Evolutionary conservation across 495 filamentous ascomycete species (phyloP), one percentile per base, ranked within the genome.

Genomic region (Lophiostoma macrostomum): DNA sequence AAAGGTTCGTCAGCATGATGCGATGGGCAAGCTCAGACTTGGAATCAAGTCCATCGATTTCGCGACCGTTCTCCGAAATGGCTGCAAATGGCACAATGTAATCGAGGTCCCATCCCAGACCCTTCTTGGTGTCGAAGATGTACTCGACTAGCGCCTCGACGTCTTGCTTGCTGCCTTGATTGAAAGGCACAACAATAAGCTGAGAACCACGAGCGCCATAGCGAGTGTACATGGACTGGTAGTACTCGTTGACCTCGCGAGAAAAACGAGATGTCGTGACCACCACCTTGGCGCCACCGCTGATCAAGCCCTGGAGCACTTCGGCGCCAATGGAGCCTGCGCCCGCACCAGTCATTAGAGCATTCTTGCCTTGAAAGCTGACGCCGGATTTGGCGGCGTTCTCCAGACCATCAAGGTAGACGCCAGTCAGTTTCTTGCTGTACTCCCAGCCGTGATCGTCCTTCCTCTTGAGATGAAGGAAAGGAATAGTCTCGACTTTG

Each of bases 281-380:
- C 44, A 96, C 72, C 28, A 99, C 93, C 74, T 90, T 90, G 60
- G 91, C 93, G 64, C 93, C 93, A 70, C 94, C 93, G 64, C 88
- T 94, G 70, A 99, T 91, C 51, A 99, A 75, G 29, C 93, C 93
- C 71, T 97, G 91, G 11, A 99, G 79, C 35, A 99, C 91, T 51
- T 97, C 93, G n/a, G 94, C 94, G 65, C 91, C 93, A 63, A 99
- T 99, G 22, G 93, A 99, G 37, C 93, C 93, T 60, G 90, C 93
- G 70, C 93, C 93, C 46, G 93, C 93, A 72, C 93, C 93, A 44
- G 93, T 99, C 91, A 99, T 97, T 52, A 99, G 80, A 27, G 85
- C 94, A 67, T 95, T 89, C 80, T 96, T 97, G 67, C 87, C 88
- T 63, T 89, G 84, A 74, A 96, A 97, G 11, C 86, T 88, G 35